A percentile compares a stretch with the other conserved stretches of the same genome.
These are phyloP conservation scores for Juncus effusus DNA, from an alignment of 176 grass and related monocot species.

Conservation along the genomic window DNA sequence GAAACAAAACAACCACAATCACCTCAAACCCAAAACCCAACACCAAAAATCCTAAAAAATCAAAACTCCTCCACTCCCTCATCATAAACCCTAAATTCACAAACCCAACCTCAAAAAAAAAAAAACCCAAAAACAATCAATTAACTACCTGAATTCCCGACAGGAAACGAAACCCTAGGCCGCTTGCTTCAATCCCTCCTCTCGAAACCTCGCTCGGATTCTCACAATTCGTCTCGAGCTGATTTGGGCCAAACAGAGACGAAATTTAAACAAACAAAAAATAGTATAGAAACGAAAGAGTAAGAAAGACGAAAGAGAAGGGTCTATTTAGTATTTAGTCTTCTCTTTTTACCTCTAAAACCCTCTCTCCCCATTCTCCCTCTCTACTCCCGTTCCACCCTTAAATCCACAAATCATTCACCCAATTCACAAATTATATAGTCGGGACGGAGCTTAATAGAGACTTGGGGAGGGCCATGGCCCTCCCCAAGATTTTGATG, in stretches of 20 bases:
- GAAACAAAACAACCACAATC: neutral
- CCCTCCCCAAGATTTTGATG: too few relatives aligned
- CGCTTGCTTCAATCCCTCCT: neutral
- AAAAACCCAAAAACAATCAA: neutral
- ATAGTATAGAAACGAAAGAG: neutral
- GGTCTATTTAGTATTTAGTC: neutral
- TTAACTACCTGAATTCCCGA: neutral
- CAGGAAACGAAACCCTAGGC: slow-evolving; percentile 40
- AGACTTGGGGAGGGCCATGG: too few relatives aligned
- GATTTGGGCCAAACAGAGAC: neutral
- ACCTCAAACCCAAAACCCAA: neutral
- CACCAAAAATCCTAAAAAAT: slow-evolving; percentile 12
- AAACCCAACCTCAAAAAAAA: neutral
- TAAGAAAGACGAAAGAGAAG: neutral
- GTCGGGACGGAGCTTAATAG: too few relatives aligned
- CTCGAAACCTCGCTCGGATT: neutral
- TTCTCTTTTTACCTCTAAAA: slow-evolving; percentile 16
- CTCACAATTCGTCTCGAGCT: neutral
- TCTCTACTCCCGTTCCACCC: neutral
- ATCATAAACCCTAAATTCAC: slow-evolving; percentile 5
- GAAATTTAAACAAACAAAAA: neutral
- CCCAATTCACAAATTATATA: too few relatives aligned
- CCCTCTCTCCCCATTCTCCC: neutral
- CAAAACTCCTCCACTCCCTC: neutral
- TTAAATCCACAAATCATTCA: neutral